Base-by-base conservation (phyloP, 2,329 filamentous ascomycete genomes). In the Pseudogymnoascus sp. region DNA sequence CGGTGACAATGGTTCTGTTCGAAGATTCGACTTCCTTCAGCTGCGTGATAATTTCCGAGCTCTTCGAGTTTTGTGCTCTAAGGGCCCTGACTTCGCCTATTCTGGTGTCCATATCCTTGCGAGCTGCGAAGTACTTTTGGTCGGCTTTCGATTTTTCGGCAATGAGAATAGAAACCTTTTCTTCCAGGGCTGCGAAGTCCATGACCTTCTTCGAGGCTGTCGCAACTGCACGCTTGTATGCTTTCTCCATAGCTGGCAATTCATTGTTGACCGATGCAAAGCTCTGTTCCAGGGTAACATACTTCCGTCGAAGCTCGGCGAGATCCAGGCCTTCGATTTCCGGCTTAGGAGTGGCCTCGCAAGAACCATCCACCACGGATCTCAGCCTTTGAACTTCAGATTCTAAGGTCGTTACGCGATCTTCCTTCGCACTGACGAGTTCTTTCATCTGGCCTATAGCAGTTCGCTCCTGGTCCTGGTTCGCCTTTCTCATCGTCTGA, bases 81-180 rank as follows among this genome's bases (percentile, higher is more conserved):
- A 97, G 78, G 3, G 88, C 84, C 69, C 90, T 84, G 56, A 96
- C 88, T 76, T 97, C 93, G 64, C 84, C 82, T 64, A 92, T 89
- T 60, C 91, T 84, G 50, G 89, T 88, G 71, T 97, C 93, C 72
- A 93, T 96, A 69, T 93, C 89, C 74, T 96, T 97, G 81, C 96
- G 92, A 7, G 93, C 91, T 1, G 90, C 91, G 75, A 97, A 97
- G 74, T 96, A 99, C 76, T 97, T 97, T 73, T 97, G 93, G 72
- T 99, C 95, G 1, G 93, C 93, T 76, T 97, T 97, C 67, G 89
- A 87, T 78, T 99, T 99, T 76, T 99, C 92, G 0, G 91, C 90
- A 42, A 85, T 85, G 18, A 96, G 78, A 23, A 89, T 81, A 16
- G 85, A 78, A 38, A 93, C 80, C 66, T 89, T 89, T 63, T 96